Conservation (phyloP, 2,329 filamentous ascomycete genomes). For the Botrytis hyacinthi region DNA sequence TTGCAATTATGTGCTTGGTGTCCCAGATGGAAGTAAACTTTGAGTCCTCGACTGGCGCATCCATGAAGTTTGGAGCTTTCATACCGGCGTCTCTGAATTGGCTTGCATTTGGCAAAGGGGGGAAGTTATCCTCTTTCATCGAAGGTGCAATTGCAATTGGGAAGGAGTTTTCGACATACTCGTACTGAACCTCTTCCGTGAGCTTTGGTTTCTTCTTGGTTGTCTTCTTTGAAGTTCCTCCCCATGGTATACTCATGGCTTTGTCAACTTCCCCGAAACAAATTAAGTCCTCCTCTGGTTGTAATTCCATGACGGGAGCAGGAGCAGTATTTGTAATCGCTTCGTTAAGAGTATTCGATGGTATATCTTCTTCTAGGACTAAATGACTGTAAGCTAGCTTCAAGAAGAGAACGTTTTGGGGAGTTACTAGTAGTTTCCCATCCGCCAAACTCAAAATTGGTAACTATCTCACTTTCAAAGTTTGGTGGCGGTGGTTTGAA, state of each 20-base stretch:
- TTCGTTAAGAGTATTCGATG: background rate
- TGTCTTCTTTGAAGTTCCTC: background rate
- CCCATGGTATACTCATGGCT: slow-evolving; percentile 17
- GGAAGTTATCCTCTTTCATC: slow-evolving; percentile 13
- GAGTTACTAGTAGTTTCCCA: slow-evolving; percentile 16
- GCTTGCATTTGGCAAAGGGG: slow-evolving; percentile 6
- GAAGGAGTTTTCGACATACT: slow-evolving; percentile 6
- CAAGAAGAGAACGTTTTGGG: background rate
- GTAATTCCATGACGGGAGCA: background rate
- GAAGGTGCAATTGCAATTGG: slow-evolving; percentile 13
- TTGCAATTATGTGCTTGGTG: slow-evolving; percentile 17
- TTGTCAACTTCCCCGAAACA: slow-evolving; percentile 17
- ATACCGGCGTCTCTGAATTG: slow-evolving; percentile 2
- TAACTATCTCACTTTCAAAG: background rate
- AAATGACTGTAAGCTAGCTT: background rate
- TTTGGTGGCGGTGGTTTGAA: background rate
- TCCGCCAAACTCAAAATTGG: background rate
- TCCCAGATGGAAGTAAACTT: slow-evolving; percentile 18
- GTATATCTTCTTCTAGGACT: slow-evolving; percentile 16
- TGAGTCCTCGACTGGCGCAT: slow-evolving; percentile 7
- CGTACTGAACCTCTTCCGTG: slow-evolving; percentile 9
- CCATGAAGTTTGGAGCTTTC: slow-evolving; percentile 21
- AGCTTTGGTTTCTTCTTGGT: background rate
- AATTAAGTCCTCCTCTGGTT: slow-evolving; percentile 24
- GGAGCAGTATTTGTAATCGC: background rate